A percentile compares a stretch with the other conserved stretches of the same genome.
These are phyloP conservation scores for Eucalyptus regnans DNA, from an alignment of 345 rosid genomes.

Conservation along the genomic window DNA sequence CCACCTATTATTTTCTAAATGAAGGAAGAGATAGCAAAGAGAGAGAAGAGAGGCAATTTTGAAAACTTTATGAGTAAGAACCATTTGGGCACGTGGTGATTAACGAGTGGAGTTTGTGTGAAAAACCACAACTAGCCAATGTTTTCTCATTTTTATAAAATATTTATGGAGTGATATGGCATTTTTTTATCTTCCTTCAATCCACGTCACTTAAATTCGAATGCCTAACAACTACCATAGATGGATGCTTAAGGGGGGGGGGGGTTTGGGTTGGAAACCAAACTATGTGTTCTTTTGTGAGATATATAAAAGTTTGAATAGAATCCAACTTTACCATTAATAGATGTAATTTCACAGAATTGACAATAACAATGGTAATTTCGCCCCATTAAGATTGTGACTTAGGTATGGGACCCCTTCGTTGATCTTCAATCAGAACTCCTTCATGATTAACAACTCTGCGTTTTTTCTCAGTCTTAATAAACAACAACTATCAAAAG, in stretches of 20 bases:
- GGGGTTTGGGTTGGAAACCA: too few relatives aligned
- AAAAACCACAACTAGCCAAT: too few relatives aligned
- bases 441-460: neutral
- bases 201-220: neutral
- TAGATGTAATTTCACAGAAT: neutral
- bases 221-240: neutral
- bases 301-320: neutral
- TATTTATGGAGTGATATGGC: too few relatives aligned
- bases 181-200: too few relatives aligned
- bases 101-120: too few relatives aligned
- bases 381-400: neutral
- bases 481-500: neutral
- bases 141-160: too few relatives aligned
- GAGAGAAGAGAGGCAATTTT: too few relatives aligned
- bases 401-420: neutral
- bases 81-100: too few relatives aligned
- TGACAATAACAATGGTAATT: neutral
- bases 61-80: too few relatives aligned
- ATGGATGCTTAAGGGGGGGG: neutral
- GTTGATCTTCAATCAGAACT: neutral
- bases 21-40: too few relatives aligned
- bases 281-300: neutral
- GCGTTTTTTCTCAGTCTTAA: neutral
- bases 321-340: neutral
- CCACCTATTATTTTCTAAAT: too few relatives aligned